Evolutionary conservation across 208 protist species (phyloP), one percentile per base, ranked within the genome.

Genomic region (Acanthamoeba polyphaga): DNA sequence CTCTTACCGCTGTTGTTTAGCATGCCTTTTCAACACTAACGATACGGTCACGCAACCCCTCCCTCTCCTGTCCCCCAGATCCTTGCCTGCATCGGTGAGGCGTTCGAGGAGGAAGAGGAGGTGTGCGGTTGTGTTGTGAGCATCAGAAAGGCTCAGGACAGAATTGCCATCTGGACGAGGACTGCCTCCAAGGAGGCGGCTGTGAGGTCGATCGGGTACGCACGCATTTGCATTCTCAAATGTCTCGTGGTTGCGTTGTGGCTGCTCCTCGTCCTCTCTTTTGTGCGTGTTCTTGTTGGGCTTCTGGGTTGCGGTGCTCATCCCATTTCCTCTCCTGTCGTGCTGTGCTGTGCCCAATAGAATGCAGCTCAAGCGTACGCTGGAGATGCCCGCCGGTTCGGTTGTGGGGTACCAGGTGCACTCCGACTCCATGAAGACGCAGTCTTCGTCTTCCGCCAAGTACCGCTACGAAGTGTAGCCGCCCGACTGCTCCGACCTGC

Each of bases 121-220:
- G 95, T 98, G 53, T 97, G 94, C 74, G 97, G 97, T 49, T 82
- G 82, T 27, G 97, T 98, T 24, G 95, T 96, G 49, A 96, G 94
- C 32, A 49, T 97, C 22, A 89, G 97, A 34, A 96, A 96, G 82
- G 55, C 46, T 55, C 94, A 93, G 72, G 95, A 97, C 72, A 93
- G 92, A 38, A 95, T 98, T 32, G 60, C 96, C 66, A 60, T 98
- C 55, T 98, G 97, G 97, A 97, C 97, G 38, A 97, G 62, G 66
- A 91, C 78, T 51, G 82, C 84, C 19, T 38, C 70, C n/a, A 91
- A 96, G 72, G 96, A 96, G 93, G 89, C 70, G 34, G 91, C 68
- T 46, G 38, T 93, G 24, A 78, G 74, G 80, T 90, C 84, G n/a
- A 96, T 97, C 84, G 96, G 96, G 95, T 96, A 89, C 74, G 88